A percentile compares a stretch with the other conserved stretches of the same genome.
These are phyloP conservation scores for Penicillium verrucosum DNA, from an alignment of 2,329 filamentous ascomycete genomes.

Conservation along the genomic window DNA sequence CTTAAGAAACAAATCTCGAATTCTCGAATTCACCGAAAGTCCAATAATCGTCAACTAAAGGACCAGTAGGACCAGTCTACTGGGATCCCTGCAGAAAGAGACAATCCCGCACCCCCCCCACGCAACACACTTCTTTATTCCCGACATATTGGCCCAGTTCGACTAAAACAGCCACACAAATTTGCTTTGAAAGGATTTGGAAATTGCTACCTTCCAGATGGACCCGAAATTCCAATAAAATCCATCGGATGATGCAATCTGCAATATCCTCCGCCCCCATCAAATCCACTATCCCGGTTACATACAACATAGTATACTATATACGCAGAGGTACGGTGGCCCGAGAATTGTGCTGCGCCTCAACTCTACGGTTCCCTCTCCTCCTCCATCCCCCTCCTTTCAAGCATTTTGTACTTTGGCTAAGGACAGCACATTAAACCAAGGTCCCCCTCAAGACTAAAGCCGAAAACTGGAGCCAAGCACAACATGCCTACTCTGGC, in stretches of 20 bases:
- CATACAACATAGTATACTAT: background rate
- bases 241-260: background rate
- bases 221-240: background rate
- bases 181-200: background rate
- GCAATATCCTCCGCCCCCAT: background rate
- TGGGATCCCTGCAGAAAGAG: slow-evolving; percentile 7
- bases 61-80: background rate
- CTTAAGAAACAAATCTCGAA: background rate
- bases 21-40: background rate
- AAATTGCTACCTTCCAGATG: background rate
- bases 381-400: background rate
- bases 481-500: background rate
- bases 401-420: background rate
- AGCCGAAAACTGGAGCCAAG: background rate
- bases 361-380: background rate
- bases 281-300: background rate
- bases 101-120: background rate
- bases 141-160: background rate
- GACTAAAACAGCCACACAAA: background rate
- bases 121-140: background rate
- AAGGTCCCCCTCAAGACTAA: background rate
- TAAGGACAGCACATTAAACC: background rate
- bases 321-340: background rate
- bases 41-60: background rate
- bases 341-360: background rate